Evolutionary conservation across 2,329 filamentous ascomycete species (phyloP), one percentile per base, ranked within the genome.

Genomic region (Trichoderma cornu-damae): DNA sequence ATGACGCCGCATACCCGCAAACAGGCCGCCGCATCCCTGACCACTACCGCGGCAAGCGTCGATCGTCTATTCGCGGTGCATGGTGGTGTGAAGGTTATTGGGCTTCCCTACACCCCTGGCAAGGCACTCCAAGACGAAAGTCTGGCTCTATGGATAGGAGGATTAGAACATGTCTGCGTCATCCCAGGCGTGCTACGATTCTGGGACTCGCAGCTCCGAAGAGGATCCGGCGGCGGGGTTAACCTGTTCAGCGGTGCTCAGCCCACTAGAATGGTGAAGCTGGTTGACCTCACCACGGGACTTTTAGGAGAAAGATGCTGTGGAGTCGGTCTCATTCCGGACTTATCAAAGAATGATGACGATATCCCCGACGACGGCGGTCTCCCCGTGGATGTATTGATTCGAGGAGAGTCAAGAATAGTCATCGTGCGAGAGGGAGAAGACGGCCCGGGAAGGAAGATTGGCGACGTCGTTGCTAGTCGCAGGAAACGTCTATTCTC

Each of bases 1-100:
- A 83, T 86, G 82, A 86, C 83, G 1, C 83, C 83, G 0, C 81
- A 84, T 60, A 82, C 81, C 8, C 75, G 83, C 37, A 77, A 78
- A 37, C 79, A 82, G 59, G 79, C 77, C 4, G 72, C 80, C 3
- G 72, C 74, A 9, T 74, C 75, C 1, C 67, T 77, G 38, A 72
- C 74, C 4, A 22, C 44, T 28, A 70, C 76, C 14, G 69, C 69
- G 0, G 68, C 73, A 6, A 76, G 77, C 0, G 72, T 77, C 4
- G 81, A 83, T 61, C 78, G 79, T 3, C 72, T 84, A 2, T 74
- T 77, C 4, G 69, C 76, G 1, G 74, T 83, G 3, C 75, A 71
- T 20, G 82, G 82, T 37, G 80, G 81, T 11, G 73, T 84, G n/a
- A 69, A 72, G 2, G 77, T 82, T 3, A 73, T 75, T 1, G 72